Base-by-base conservation (phyloP, 2,329 filamentous ascomycete species). In the Aspergillus sp. region DNA sequence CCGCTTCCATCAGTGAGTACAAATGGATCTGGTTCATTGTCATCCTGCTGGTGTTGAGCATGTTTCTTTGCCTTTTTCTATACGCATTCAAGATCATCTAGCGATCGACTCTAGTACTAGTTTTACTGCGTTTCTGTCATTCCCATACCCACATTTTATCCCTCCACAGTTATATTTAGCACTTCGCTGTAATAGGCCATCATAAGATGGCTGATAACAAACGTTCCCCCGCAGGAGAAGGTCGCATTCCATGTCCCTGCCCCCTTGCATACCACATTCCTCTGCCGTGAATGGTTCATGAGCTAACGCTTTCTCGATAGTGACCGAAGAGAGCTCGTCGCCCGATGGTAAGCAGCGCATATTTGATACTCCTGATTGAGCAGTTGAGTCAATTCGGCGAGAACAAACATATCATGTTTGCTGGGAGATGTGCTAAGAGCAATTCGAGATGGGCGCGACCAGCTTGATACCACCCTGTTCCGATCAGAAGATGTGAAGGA, bases 1-100 rank as follows among this genome's bases (percentile, higher is more conserved):
- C 45, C 12, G 7, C 24, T 16, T 42, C 32, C 12, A 29, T 47
- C n/a, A 58, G 66, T 71, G 64, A 67, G 68, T 69, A 60, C 52
- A 69, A 61, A 57, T 68, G 61, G 61, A 56, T 70, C 16, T 69
- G 54, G 61, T 65, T 66, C 26, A 9, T 60, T 18, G 60, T 70
- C 18, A 61, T 62, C 14, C 2, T 69, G 24, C 54, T 67, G 24
- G 50, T 67, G 11, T 26, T 65, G 20, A 58, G 61, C 56, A 67
- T 70, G 63, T 67, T 67, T 39, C 53, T 67, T 2, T 67, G 64
- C 58, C 63, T 67, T 11, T 70, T 67, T 45, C 61, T 67, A 54
- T 70, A 67, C 46, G 59, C 52, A 18, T 67, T 70, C 49, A 59
- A 59, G 32, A 64, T 69, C 10, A 63, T 70, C 50, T 53, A 39